Conservation (phyloP, 2,329 filamentous ascomycete species). For the Aureobasidium pullulans region DNA sequence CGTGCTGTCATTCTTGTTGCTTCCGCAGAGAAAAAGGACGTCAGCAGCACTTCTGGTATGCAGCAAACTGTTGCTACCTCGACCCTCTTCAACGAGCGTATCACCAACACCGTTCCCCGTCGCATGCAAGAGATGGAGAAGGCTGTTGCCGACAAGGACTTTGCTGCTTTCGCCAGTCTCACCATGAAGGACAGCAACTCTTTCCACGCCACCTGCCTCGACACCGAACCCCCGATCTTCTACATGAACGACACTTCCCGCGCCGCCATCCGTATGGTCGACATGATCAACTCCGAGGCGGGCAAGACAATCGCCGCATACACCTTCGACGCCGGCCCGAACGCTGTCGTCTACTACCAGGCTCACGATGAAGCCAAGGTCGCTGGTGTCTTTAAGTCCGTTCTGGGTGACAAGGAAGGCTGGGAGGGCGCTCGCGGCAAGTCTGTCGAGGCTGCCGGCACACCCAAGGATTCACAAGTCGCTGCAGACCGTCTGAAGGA, state of each 20-base stretch:
- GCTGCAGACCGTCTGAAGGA: slow-evolving; percentile 55
- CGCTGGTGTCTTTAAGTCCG: slow-evolving; percentile 67
- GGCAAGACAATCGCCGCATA: slow-evolving; percentile 82
- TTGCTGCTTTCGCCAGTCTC: slow-evolving; percentile 76
- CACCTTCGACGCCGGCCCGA: slow-evolving; percentile 95
- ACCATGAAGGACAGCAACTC: slow-evolving; percentile 97
- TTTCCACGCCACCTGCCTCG: slow-evolving; percentile 91
- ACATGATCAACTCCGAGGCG: slow-evolving; percentile 75
- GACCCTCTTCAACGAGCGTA: slow-evolving; percentile 72
- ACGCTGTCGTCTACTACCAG: slow-evolving; percentile 92
- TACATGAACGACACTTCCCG: slow-evolving; percentile 94
- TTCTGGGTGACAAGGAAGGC: slow-evolving; percentile 57
- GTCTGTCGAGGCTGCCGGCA: slow-evolving; percentile 45
- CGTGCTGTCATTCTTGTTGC: slow-evolving; percentile 85
- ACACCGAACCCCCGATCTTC: slow-evolving; percentile 95
- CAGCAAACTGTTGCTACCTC: slow-evolving; percentile 92
- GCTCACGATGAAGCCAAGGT: slow-evolving; percentile 68
- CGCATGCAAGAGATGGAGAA: slow-evolving; percentile 81
- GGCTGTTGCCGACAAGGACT: slow-evolving; percentile 71
- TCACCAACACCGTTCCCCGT: slow-evolving; percentile 67
- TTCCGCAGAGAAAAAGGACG: slow-evolving; percentile 90
- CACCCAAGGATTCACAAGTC: slow-evolving; percentile 55
- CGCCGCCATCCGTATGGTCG: slow-evolving; percentile 80
- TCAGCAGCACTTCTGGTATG: slow-evolving; percentile 90
- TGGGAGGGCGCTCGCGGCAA: slow-evolving; percentile 57